Conservation (phyloP, 2,329 filamentous ascomycete genomes). For the Pseudogymnoascus sp. region DNA sequence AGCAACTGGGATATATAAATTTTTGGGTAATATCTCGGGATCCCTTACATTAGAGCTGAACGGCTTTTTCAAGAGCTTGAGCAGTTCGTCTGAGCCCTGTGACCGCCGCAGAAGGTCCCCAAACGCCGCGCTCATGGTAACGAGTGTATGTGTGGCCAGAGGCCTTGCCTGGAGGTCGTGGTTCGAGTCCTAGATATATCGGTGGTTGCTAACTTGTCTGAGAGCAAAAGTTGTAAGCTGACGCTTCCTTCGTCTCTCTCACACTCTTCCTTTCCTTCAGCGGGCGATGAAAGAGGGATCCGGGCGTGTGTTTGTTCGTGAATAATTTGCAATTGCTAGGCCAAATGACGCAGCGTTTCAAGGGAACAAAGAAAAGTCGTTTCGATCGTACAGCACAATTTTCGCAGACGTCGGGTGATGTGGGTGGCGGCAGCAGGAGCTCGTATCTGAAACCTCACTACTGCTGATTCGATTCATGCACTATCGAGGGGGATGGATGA, state of each 20-base stretch:
- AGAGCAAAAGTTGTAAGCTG: neutral
- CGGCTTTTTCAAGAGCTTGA: slow-evolving; percentile 25
- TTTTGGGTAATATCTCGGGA: neutral
- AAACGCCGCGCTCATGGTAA: neutral
- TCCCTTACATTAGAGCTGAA: slow-evolving; percentile 19
- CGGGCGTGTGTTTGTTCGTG: neutral
- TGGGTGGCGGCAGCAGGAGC: neutral
- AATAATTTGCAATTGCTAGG: neutral
- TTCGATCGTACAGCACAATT: neutral
- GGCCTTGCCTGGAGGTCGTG: neutral
- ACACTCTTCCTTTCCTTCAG: neutral
- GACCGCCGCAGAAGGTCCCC: neutral
- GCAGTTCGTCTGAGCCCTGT: slow-evolving; percentile 17
- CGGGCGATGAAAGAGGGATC: neutral
- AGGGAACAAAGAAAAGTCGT: neutral
- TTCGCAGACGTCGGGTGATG: neutral
- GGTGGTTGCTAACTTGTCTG: neutral
- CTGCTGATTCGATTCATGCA: neutral
- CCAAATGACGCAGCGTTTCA: neutral
- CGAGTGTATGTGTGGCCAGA: slow-evolving; percentile 8
- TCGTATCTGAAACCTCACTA: neutral
- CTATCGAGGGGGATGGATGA: neutral
- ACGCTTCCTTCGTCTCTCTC: neutral
- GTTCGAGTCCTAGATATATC: neutral
- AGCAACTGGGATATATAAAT: slow-evolving; percentile 12